Evolutionary conservation across 2,329 filamentous ascomycete genomes (phyloP).

Genomic region (Penicillium sp.): DNA sequence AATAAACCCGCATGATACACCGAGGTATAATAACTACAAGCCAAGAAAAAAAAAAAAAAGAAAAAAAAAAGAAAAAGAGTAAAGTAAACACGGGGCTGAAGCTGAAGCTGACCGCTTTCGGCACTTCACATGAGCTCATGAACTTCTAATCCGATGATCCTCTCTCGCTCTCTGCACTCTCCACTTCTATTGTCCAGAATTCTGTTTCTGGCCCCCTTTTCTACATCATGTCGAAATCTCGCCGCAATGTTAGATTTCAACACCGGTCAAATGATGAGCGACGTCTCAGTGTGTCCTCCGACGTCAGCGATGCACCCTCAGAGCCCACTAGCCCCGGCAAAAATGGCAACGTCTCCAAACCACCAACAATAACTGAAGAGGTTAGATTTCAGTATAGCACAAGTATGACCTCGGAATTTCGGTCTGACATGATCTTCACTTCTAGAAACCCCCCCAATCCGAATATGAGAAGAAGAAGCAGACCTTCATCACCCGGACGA

Average conservation of each 20-base stretch:
- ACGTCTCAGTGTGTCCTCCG: constrained; percentile 46
- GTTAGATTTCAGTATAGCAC: constrained; percentile 14
- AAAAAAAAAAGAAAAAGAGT: no score
- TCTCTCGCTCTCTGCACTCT: constrained; percentile 15
- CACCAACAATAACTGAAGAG: constrained; percentile 31
- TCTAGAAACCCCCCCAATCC: constrained; percentile 38
- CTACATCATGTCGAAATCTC: constrained; percentile 45
- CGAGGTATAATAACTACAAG: not conserved
- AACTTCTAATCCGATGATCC: constrained; percentile 17
- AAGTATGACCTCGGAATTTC: not conserved
- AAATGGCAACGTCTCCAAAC: constrained; percentile 32
- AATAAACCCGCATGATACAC: not conserved
- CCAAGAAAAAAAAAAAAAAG: not conserved
- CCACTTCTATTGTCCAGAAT: constrained; percentile 13
- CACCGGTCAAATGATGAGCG: constrained; percentile 43
- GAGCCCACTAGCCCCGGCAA: constrained; percentile 45
- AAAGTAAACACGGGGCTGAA: constrained; percentile 1
- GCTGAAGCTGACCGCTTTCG: constrained; percentile 22
- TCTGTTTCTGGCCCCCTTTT: constrained; percentile 12
- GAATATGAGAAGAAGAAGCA: constrained; percentile 99
- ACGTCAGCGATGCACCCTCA: constrained; percentile 46
- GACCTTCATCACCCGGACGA: constrained; percentile 90
- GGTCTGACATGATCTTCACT: constrained; percentile 5
- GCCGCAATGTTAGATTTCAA: constrained; percentile 54
- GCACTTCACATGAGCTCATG: constrained; percentile 28